Percentiles rank a stretch among this genome's conserved stretches.
Conservation (phyloP, 2,329 filamentous ascomycete genomes). For the Aspergillus sp. region DNA sequence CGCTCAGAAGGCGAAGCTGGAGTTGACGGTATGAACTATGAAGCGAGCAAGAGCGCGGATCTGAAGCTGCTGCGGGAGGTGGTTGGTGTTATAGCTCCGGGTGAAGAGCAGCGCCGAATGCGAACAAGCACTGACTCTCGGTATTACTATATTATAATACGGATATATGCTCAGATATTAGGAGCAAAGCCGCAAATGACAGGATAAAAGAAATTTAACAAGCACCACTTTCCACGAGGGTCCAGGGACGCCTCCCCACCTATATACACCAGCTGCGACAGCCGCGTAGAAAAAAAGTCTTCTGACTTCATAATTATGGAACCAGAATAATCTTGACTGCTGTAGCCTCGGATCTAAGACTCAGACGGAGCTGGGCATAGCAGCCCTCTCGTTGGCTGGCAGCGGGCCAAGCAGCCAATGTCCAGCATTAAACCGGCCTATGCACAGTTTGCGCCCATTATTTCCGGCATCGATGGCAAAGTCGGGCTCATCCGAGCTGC, state of each 20-base stretch:
- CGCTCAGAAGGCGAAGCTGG: background rate
- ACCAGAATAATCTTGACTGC: conserved; percentile 6
- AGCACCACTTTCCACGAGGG: background rate
- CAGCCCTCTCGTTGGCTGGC: background rate
- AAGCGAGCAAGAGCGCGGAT: background rate
- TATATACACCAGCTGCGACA: background rate
- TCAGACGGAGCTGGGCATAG: background rate
- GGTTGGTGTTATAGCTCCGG: background rate
- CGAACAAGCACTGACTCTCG: background rate
- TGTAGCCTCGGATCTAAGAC: background rate
- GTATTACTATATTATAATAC: too few relatives aligned
- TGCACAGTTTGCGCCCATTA: conserved; percentile 2
- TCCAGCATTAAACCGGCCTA: background rate
- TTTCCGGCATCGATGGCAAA: background rate
- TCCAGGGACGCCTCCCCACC: conserved; percentile 1
- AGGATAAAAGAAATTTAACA: background rate
- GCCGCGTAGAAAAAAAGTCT: background rate
- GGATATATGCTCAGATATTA: background rate
- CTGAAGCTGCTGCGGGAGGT: too few relatives aligned
- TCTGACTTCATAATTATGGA: conserved; percentile 12
- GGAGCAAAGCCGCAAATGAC: background rate
- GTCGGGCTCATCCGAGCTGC: background rate
- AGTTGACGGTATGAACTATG: background rate
- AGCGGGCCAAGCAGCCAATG: background rate
- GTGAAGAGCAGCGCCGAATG: background rate